Evolutionary conservation across 2,329 filamentous ascomycete genomes (phyloP), one percentile per base, ranked within the genome.

Genomic region (Microdochium paspali): DNA sequence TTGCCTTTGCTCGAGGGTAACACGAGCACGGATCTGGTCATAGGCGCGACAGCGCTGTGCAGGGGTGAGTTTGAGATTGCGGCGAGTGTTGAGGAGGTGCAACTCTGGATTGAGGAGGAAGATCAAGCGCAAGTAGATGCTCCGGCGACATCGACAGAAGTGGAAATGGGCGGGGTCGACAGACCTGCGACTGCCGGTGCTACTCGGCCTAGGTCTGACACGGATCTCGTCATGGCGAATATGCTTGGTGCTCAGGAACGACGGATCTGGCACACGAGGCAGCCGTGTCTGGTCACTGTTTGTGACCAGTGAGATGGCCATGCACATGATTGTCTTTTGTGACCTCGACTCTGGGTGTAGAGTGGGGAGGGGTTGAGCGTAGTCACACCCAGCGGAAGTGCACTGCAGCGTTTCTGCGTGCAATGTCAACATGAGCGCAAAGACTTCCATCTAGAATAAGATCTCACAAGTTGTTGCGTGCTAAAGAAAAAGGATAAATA

Each of bases 41-140:
- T 94, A 3, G 86, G 86, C 4, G 74, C 90, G 40, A 87, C 87
- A 39, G 77, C 84, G 26, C 76, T 95, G 28, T 90, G 85, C 54
- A 76, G 82, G 42, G 90, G 90, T 15, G 81, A 87, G 53, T 95
- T 91, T 61, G 90, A 95, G 64, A 73, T 95, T 21, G 80, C 79
- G 23, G 89, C 84, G 4, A 84, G 79, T 12, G 80, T 95, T 0
- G 90, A 96, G 66, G 90, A 96, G 69, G 80, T 86, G 3, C 74
- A 75, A 50, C 59, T 87, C 7, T 74, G 67, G 68, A 56, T 53
- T 23, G 55, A 54, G 51, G 55, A 52, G 39, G 61, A 62, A 20
- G 62, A 55, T 23, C 53, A 63, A 32, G 57, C 61, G 50, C n/a
- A n/a, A n/a, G n/a, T n/a, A n/a, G n/a, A n/a, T n/a, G n/a, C n/a